Evolutionary conservation across 345 rosid genomes (phyloP).

Genomic region (Laguncularia racemosa): DNA sequence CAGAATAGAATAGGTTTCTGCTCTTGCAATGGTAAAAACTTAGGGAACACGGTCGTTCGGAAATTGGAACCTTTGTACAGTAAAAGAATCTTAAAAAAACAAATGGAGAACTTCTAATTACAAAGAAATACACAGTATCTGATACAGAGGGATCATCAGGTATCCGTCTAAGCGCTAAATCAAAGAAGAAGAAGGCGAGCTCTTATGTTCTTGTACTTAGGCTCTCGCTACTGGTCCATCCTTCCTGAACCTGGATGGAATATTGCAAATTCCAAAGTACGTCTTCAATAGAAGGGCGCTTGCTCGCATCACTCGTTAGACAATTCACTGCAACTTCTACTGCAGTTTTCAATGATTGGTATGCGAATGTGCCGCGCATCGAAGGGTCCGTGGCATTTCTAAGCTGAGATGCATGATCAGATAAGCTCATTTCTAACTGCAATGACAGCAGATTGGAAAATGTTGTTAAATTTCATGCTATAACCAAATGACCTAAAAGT

Average conservation of each 20-base stretch:
- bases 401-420: conserved; percentile 50
- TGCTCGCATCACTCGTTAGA: conserved; percentile 46
- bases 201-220: conserved; percentile 25
- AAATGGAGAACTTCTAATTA: not conserved
- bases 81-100: too few species aligned
- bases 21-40: too few species aligned
- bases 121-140: not conserved
- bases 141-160: not conserved
- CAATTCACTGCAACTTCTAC: conserved; percentile 68
- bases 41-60: too few species aligned
- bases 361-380: conserved; percentile 58
- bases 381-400: conserved; percentile 46
- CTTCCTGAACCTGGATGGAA: conserved; percentile 83
- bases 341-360: conserved; percentile 68
- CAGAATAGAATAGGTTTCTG: too few species aligned
- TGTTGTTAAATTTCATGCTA: not conserved
- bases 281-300: conserved; percentile 82
- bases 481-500: too few species aligned
- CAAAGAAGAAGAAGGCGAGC: not conserved
- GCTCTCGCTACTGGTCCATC: conserved; percentile 82
- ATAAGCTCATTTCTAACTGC: conserved; percentile 54
- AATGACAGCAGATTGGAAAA: not conserved
- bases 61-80: too few species aligned
- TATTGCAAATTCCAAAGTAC: conserved; percentile 93
- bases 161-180: too few species aligned